A percentile compares a stretch with the other conserved stretches of the same genome.
Evolutionary conservation across 192 early-diverging fungal species (phyloP).

Genomic region (Rhizoclosmatium sp.): DNA sequence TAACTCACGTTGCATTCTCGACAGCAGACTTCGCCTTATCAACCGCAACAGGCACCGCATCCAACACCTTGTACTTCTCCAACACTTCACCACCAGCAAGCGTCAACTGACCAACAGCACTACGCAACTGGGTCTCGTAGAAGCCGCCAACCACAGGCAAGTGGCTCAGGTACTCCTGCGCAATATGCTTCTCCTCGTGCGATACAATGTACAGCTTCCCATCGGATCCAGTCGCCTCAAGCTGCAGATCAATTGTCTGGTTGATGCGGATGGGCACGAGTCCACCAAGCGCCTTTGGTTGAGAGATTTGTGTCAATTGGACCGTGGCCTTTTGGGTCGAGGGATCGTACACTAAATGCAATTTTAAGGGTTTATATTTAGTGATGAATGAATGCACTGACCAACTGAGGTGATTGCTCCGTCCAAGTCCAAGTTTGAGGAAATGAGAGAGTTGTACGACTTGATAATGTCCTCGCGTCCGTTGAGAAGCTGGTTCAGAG

Average conservation of each 20-base stretch:
- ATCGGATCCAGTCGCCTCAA: conserved; percentile 41
- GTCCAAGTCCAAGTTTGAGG: conserved; percentile 49
- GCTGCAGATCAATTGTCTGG: conserved; percentile 55
- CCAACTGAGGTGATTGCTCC: conserved; percentile 43
- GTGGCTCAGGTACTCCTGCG: conserved; percentile 53
- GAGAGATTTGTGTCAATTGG: conserved; percentile 40
- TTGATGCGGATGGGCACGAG: conserved; percentile 53
- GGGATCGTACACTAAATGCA: conserved; percentile 38
- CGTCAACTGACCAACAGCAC: conserved; percentile 54
- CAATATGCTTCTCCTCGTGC: conserved; percentile 51
- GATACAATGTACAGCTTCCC: conserved; percentile 49
- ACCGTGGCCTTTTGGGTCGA: conserved; percentile 40
- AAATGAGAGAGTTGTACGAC: conserved; percentile 48
- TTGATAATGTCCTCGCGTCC: conserved; percentile 55
- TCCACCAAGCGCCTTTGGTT: conserved; percentile 56
- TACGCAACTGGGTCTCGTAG: conserved; percentile 48
- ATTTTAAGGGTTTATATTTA: neutral
- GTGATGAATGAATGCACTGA: conserved; percentile 21
- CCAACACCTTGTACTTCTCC: conserved; percentile 53
- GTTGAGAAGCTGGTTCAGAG: conserved; percentile 38
- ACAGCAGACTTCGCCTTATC: conserved; percentile 40
- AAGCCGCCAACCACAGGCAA: conserved; percentile 53
- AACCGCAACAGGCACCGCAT: conserved; percentile 53
- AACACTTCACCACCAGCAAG: conserved; percentile 51
- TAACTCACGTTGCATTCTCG: conserved; percentile 41